These are phyloP conservation scores for Chrysoporthe deuterocubensis DNA, from an alignment of 2,329 filamentous ascomycete genomes.

Conservation along the genomic window DNA sequence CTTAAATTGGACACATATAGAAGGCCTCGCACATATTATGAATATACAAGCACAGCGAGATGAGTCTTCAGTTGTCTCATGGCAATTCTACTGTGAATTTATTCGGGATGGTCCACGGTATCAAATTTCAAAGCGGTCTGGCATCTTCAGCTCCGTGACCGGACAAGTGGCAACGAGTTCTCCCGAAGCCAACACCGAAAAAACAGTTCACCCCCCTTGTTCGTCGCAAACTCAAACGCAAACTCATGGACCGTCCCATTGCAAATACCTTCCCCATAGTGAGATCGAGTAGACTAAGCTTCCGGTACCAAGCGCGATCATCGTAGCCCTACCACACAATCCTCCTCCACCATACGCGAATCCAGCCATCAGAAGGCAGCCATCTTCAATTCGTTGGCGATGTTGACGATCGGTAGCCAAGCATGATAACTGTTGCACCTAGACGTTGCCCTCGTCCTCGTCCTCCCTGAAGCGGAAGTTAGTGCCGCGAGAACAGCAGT, in stretches of 20 bases:
- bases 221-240: not conserved
- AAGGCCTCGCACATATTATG: not conserved
- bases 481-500: not conserved
- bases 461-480: constrained; percentile 12
- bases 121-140: not conserved
- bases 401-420: not conserved
- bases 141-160: not conserved
- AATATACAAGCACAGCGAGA: not conserved
- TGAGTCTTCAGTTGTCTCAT: not conserved
- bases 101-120: not conserved
- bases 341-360: not conserved
- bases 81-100: not conserved
- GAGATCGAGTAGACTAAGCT: not conserved
- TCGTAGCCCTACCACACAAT: constrained; percentile 12
- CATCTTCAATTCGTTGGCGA: constrained; percentile 21
- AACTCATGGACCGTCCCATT: constrained; percentile 1
- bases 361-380: constrained; percentile 3
- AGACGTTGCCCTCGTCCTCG: constrained; percentile 23
- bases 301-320: not conserved
- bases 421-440: not conserved
- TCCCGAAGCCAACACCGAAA: not conserved
- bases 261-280: too few species aligned
- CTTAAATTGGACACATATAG: not conserved
- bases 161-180: not conserved
- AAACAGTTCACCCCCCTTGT: not conserved